Evolutionary conservation across 805 yeast species (phyloP).

Genomic region (Candida corydali): DNA sequence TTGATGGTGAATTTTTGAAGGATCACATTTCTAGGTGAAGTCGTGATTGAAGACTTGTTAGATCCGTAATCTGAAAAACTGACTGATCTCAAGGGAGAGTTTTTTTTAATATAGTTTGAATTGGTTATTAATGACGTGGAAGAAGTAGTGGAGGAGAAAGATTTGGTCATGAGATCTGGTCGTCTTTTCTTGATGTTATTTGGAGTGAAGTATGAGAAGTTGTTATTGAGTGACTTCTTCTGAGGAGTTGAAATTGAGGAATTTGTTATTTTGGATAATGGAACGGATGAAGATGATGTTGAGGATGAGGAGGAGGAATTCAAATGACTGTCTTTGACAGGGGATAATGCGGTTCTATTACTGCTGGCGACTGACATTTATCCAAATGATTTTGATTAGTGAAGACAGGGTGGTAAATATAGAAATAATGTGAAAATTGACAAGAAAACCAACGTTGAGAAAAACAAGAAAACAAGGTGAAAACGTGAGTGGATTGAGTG

Average conservation of each 20-base stretch:
- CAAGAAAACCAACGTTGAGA: too few species aligned
- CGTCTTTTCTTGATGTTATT: conserved; percentile 6
- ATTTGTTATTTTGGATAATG: conserved; percentile 3
- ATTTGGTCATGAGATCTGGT: conserved; percentile 8
- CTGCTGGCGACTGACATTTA: conserved; percentile 16
- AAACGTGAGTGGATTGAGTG: too few species aligned
- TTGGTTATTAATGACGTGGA: too few species aligned
- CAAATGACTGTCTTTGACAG: conserved; percentile 26
- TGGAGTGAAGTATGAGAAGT: not conserved
- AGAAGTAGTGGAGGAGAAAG: conserved; percentile 7
- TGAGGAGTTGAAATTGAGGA: not conserved
- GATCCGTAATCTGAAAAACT: conserved; percentile 26
- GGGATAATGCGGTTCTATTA: conserved; percentile 35
- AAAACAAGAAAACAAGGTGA: too few species aligned
- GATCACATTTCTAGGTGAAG: conserved; percentile 9
- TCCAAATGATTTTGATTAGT: too few species aligned
- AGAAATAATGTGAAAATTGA: too few species aligned
- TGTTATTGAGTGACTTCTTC: not conserved
- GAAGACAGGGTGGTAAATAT: too few species aligned
- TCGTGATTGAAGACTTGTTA: too few species aligned
- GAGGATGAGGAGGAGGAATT: conserved; percentile 12
- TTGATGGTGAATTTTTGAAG: not conserved
- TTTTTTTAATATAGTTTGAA: conserved; percentile 5
- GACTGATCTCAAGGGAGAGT: conserved; percentile 8
- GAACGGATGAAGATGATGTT: conserved; percentile 1